Base-by-base conservation (phyloP, 2,329 filamentous ascomycete genomes). In the Colletotrichum camelliae region DNA sequence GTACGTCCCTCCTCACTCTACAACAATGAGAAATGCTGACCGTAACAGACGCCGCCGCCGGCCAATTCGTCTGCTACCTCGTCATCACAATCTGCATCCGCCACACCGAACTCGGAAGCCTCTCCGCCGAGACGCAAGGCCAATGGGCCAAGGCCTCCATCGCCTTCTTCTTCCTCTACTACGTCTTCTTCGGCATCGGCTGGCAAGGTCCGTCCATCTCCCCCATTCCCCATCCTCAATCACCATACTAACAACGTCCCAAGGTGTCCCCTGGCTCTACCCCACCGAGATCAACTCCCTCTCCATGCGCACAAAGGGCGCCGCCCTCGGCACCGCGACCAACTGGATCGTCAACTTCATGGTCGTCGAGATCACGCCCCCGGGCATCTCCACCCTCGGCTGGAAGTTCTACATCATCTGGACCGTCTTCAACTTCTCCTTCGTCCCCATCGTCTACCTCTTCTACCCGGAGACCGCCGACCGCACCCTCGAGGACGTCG, bases 401-500 rank as follows among this genome's bases (percentile, higher is more conserved):
- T 91, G 87, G 85, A 86, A 85, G 52, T 91, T 88, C 79, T 91
- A 86, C 82, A 85, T 91, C 39, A 85, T 91, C 68, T 91, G 86
- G 84, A 85, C 87, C 3, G 84, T 88, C 16, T 86, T 89, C 71
- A 88, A 87, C 79, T 84, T 85, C 61, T 77, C 83, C 5, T 89
- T 88, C 67, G 29, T 89, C 7, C 88, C 87, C 0, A 82, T 88
- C 55, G 87, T 87, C 13, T 89, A 87, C 79, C 83, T 88, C 68
- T 84, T 89, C 67, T 89, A 89, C 70, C 87, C 87, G 0, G 88
- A 89, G 75, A 89, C 88, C 7, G 71, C 78, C 10, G 77, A 69
- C 60, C 78, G 78, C 21, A 70, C 75, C 7, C 75, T 81, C 60
- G 80, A 80, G 70, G 80, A 81, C 72, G 35, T 77, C 21, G 75